A percentile compares a stretch with the other conserved stretches of the same genome.
phyloP scores from a whole-genome alignment of 345 rosid species.

The Eucalyptus victrix region DNA sequence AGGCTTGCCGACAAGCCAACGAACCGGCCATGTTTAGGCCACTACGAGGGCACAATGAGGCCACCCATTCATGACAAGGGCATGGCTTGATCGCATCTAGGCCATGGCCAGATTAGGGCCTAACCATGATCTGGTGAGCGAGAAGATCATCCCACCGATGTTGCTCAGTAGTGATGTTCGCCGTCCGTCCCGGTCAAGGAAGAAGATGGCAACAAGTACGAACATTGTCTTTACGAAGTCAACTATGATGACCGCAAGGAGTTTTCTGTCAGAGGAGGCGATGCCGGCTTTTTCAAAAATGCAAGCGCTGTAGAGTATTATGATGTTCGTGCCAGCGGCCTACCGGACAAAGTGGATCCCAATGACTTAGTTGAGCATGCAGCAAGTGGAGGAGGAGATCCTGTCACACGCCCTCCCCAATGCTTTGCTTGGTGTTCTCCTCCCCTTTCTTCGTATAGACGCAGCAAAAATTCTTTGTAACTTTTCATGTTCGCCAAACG shows the following conservation, averaged over 20 bases:
- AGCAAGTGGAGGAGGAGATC: constrained; percentile 51
- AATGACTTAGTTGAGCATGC: constrained; percentile 38
- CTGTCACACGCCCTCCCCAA: constrained; percentile 58
- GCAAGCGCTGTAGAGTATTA: constrained; percentile 64
- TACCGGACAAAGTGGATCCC: constrained; percentile 78
- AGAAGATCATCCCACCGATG: constrained; percentile 50
- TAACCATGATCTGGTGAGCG: neutral
- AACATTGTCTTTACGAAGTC: constrained; percentile 50
- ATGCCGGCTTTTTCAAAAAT: constrained; percentile 75
- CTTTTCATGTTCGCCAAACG: neutral
- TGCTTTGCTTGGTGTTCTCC: neutral
- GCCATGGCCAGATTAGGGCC: neutral
- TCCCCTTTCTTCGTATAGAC: neutral
- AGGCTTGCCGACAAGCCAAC: neutral
- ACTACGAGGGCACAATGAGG: neutral
- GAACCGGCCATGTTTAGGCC: neutral
- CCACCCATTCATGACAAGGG: neutral
- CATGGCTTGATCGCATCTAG: neutral
- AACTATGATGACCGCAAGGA: constrained; percentile 65
- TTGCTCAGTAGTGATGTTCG: constrained; percentile 51
- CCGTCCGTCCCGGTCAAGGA: constrained; percentile 57
- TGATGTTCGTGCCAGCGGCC: constrained; percentile 59
- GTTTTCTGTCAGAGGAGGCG: constrained; percentile 11
- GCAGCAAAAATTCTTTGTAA: neutral
- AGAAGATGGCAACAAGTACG: constrained; percentile 55